A percentile compares a stretch with the other conserved stretches of the same genome.
These are phyloP conservation scores for Neoarthrinium moseri DNA, from an alignment of 2,329 filamentous ascomycete genomes.

Conservation along the genomic window DNA sequence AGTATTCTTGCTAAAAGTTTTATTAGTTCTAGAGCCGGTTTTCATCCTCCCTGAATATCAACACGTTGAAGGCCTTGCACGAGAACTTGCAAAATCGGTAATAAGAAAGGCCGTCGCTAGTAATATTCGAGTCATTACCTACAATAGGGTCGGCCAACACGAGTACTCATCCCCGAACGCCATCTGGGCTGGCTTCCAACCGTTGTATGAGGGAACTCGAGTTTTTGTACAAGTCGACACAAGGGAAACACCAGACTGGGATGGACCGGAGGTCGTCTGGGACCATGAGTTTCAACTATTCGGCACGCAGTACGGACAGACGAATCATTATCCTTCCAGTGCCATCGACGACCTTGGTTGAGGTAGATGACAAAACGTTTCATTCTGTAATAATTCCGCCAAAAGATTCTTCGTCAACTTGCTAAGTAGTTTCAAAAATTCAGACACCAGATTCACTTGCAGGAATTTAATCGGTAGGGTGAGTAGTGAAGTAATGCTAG, in stretches of 20 bases:
- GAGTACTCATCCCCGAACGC: background rate
- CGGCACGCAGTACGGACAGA: background rate
- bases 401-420: too few species aligned
- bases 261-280: background rate
- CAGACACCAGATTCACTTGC: too few species aligned
- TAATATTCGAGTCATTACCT: background rate
- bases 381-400: too few species aligned
- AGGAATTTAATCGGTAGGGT: too few species aligned
- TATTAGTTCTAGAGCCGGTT: background rate
- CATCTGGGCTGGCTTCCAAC: background rate
- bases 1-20: too few species aligned
- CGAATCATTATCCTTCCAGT: background rate
- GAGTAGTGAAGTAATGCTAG: too few species aligned
- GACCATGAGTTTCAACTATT: background rate
- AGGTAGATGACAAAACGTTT: too few species aligned
- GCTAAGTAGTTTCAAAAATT: too few species aligned
- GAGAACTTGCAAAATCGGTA: background rate
- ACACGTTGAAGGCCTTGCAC: background rate
- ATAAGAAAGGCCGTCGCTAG: background rate
- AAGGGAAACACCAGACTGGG: background rate
- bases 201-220: background rate
- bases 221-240: slow-evolving; percentile 1
- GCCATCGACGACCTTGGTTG: background rate
- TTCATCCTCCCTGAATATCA: slow-evolving; percentile 2
- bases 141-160: background rate